Conservation (phyloP, 106 monocot genomes). For the Amphibolis antarctica region DNA sequence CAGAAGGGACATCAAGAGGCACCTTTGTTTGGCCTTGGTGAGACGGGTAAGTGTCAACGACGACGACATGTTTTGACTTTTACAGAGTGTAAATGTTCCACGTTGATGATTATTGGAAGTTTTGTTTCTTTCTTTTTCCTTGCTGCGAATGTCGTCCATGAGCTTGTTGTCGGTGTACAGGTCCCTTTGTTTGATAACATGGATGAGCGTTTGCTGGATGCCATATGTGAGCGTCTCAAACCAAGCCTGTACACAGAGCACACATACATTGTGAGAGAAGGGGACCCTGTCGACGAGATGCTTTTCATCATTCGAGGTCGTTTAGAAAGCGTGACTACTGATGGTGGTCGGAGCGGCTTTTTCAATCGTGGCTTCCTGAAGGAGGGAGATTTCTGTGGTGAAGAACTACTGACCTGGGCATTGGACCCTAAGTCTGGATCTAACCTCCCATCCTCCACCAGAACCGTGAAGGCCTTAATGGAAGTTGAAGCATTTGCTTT, state of each 20-base stretch:
- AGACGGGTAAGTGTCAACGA: constrained; percentile 27
- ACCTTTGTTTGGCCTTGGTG: constrained; percentile 55
- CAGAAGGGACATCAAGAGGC: constrained; percentile 52
- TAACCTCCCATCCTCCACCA: constrained; percentile 60
- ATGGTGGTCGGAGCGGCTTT: constrained; percentile 61
- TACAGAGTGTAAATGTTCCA: not conserved
- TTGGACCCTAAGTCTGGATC: constrained; percentile 53
- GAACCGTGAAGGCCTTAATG: constrained; percentile 47
- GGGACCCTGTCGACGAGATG: constrained; percentile 55
- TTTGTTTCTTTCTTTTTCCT: not conserved
- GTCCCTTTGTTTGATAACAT: constrained; percentile 49
- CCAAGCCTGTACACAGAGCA: constrained; percentile 40
- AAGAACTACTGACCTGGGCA: constrained; percentile 76
- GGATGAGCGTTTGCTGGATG: constrained; percentile 46
- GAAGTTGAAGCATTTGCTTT: constrained; percentile 71
- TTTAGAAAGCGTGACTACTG: constrained; percentile 57
- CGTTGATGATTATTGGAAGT: not conserved
- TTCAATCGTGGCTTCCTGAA: constrained; percentile 51
- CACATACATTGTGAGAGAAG: constrained; percentile 41
- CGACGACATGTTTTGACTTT: not conserved
- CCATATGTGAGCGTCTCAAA: constrained; percentile 50
- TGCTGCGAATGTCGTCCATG: not conserved
- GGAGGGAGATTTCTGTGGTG: constrained; percentile 69
- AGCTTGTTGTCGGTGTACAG: not conserved
- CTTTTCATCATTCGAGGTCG: constrained; percentile 48